Evolutionary conservation across 176 grass and related monocot species (phyloP), one percentile per base, ranked within the genome.

Genomic region (Saccharum officinarum): DNA sequence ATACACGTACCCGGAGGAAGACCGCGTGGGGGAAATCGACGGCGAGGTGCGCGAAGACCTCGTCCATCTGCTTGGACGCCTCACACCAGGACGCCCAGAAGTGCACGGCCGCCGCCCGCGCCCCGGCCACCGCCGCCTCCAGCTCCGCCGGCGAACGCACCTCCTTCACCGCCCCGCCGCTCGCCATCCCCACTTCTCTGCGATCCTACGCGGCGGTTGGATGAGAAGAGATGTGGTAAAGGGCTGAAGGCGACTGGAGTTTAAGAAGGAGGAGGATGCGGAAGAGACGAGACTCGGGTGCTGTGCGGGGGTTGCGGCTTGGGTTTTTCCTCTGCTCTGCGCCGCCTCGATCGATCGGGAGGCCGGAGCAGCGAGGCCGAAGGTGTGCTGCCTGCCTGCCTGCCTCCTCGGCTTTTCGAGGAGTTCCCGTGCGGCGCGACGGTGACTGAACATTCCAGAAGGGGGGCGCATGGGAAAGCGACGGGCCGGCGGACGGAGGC

Each of bases 61-160:
- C 92, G 67, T 99, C 94, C 97, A 99, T 99, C 92, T 96, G 97
- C 86, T 99, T 99, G 78, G 97, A 99, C 49, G 94, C 93, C 78
- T 92, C 97, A 86, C 97, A 99, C 97, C 97, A 99, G 7, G 78
- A 61, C 11, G 97, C 94, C 97, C 97, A 99, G 88, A 99, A 99
- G 78, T 99, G 94, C 74, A 99, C 83, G 34, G 88, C 78, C 17
- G 94, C 92, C 10, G 90, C 79, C 20, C 77, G 67, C 30, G 68
- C 86, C 17, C 92, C 88, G 31, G 47, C 82, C 20, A 91, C 78
- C 67, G 86, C 94, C 23, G 92, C 90, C 25, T 99, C 92, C 60
- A 99, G 88, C 84, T 99, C 94, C 52, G 86, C 80, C 84, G 75
- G 88, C 39, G 88, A 96, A 3, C 79, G 78, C 73, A 96, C 78